Base-by-base conservation (phyloP, 139 green algal species). In the Chlorella vulgaris region DNA sequence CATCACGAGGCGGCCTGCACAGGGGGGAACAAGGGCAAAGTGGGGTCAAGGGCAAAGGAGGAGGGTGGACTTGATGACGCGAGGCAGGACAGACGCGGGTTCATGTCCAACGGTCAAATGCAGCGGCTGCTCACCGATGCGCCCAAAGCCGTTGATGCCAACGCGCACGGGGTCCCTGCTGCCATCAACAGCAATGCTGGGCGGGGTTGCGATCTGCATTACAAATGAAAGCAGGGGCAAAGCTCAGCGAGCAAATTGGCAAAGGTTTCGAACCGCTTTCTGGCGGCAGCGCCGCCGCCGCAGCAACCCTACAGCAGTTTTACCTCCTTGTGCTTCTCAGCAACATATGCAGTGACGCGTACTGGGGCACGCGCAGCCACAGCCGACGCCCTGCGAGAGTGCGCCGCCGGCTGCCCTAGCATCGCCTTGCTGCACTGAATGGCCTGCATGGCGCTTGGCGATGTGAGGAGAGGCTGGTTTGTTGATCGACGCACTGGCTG, bases 1-100 rank as follows among this genome's bases (percentile, higher is more conserved):
- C 83, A 93, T 75, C 53, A 95, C 89, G 35, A 95, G 84, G 19
- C 90, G 87, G 22, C 94, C 94, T 50, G 71, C 71, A 31, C 63
- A 7, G 71, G 5, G n/a, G 7, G 68, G 69, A 22, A 43, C 7
- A 2, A 10, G 29, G 31, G 31, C 31, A 40, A 43, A 7, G 24
- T 33, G n/a, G 58, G 58, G 58, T 33, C n/a, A 10, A 22, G 21
- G 58, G 22, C 58, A 33, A 21, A 33, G 58, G 21, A 29, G 58
- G 21, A 29, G 18, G n/a, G 15, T 67, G 10, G n/a, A n/a, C n/a
- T n/a, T n/a, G n/a, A n/a, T n/a, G n/a, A n/a, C n/a, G n/a, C n/a
- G n/a, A n/a, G n/a, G n/a, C n/a, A n/a, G n/a, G n/a, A n/a, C n/a
- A n/a, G n/a, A n/a, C n/a, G n/a, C n/a, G n/a, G n/a, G n/a, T n/a